Evolutionary conservation across 306 rosid species (phyloP), one percentile per base, ranked within the genome.

Genomic region (Lathyrus aphaca): DNA sequence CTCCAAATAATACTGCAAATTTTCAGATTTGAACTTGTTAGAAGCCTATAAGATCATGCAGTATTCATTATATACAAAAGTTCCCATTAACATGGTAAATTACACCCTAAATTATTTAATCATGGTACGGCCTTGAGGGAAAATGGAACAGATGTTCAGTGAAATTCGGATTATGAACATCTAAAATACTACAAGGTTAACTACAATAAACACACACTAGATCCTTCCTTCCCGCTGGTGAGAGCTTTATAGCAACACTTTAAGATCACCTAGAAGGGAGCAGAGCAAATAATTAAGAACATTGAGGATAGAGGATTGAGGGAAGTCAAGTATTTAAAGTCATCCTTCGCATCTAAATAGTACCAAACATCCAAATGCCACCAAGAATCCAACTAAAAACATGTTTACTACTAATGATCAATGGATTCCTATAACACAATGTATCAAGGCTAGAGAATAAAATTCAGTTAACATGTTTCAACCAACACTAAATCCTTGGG

Each of bases 1-100:
- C 84, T 94, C 98, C 21, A 94, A 77, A 80, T 94, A 94, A 79
- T 94, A 90, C 97, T 90, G 91, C 73, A 68, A 56, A 21, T 25
- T 64, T 55, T 43, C 0, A 70, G 42, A 72, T 54, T 69, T 74
- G 81, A 50, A 76, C 46, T 42, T 32, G 73, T 84, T 40, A 81
- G 68, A 64, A 81, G 62, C 18, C 73, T 54, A 23, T 21, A 45
- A 55, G 10, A 50, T 43, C 50, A 39, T 19, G 40, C 18, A 30
- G 61, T 25, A 64, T 14, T 66, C 64, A 56, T 14, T 23, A 14
- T 39, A 10, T 27, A 55, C 58, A 42, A 43, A 65, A 42, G 50
- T 43, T 55, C 32, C 39, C 59, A 30, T 19, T 11, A 38, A 16
- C 21, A 67, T 23, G 50, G 40, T 56, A 49, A 45, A 27, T 69